Evolutionary conservation across 441 rosid genomes (phyloP), one percentile per base, ranked within the genome.

Genomic region (Gossypium davidsonii): DNA sequence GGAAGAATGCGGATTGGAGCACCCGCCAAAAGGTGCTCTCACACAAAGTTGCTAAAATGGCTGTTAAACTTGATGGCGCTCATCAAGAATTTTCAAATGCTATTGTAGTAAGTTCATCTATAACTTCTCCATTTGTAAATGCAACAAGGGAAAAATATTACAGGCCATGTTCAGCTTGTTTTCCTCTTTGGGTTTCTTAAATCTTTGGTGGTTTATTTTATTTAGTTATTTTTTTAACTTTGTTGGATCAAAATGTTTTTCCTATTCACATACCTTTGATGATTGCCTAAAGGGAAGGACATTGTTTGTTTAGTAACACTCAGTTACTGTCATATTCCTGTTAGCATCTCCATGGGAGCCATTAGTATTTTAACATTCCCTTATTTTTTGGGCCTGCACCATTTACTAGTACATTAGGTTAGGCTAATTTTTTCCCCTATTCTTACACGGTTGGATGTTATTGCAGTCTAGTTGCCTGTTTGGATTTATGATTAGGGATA

Each of bases 31-130:
- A 89, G 79, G 85, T 88, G 79, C 92, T 91, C 67, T 91, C 97
- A 18, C 91, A 88, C 79, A 88, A 86, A 80, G 86, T 91, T 81
- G 85, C 94, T 73, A 91, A 91, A 85, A 88, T 89, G 94, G 97
- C 92, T 25, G 85, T 91, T 77, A 88, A 85, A 80, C 91, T 89
- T 46, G 97, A 89, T 66, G 91, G 84, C 42, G 94, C 97, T 79
- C 94, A 91, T 83, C 90, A 84, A 78, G 91, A 89, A 65, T 86
- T 89, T 58, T 91, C 97, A 42, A 91, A 86, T 85, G 90, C 88
- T 73, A 89, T 91, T 81, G 97, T 89, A 11, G 97, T 89, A 84
- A 84, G 92, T 85, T 56, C 77, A 42, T 65, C 11, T 63, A 62
- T 42, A 18, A 28, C 31, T 63, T 52, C 26, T 21, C 46, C 18